Evolutionary conservation across 75 land plant genomes (phyloP), one percentile per base, ranked within the genome.

Genomic region (Azolla pinnata): DNA sequence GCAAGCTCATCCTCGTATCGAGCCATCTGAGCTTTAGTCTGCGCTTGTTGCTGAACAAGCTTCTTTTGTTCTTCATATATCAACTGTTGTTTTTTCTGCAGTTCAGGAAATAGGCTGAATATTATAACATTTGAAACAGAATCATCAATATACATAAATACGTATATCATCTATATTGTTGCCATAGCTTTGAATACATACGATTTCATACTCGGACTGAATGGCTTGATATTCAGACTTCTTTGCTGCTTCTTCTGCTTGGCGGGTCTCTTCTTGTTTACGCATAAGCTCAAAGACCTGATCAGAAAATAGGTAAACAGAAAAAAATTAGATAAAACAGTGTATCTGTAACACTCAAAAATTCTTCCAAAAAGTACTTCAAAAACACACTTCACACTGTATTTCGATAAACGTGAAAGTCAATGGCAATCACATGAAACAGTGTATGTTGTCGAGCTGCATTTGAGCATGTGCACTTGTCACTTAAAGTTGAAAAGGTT

Each of bases 1-100:
- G 93, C 73, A 56, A 92, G 74, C 63, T 92, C 97, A 78, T 92
- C 97, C 67, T 92, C 97, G 61, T 92, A 92, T 7, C 83, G 83
- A 27, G 82, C 82, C 84, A 92, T 80, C 65, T 92, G 93, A 7
- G 93, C 84, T 52, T 92, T 92, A 55, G 77, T 80, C 67, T 92
- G 89, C 45, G 97, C 88, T 40, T 92, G 88, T 57, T 82, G 86
- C 72, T 92, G 97, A 27, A 63, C 73, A 40, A 87, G 62, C 42
- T 87, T 92, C 57, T 80, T 87, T 68, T 87, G 93, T 53, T 87
- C 97, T 20, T 92, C 97, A 71, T 84, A 87, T 44, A 82, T 65
- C 3, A 82, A 88, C 40, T 80, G 70, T 65, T 92, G 86, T 45
- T 78, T 84, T 33, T 87, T 95, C 97, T 91, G 79, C 21, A 14